Conservation (phyloP, 345 rosid species). For the Aquilaria yunnanensis region DNA sequence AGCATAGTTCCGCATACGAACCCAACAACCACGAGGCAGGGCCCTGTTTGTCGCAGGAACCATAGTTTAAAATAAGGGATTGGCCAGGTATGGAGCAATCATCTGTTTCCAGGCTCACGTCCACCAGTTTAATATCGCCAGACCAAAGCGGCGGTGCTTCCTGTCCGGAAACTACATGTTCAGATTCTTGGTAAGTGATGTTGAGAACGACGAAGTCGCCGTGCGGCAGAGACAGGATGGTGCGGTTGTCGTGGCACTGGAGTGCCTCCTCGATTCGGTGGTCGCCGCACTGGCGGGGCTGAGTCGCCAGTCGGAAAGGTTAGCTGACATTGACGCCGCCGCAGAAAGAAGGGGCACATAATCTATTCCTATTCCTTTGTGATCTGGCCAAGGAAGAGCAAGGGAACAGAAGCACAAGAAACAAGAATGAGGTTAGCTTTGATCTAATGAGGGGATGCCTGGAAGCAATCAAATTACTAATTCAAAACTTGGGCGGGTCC, state of each 20-base stretch:
- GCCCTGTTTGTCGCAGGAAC: neutral
- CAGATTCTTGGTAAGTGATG: neutral
- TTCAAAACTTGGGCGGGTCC: too few relatives aligned
- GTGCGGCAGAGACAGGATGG: neutral
- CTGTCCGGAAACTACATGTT: neutral
- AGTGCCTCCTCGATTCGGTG: too few relatives aligned
- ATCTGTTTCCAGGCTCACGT: neutral
- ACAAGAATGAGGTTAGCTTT: too few relatives aligned
- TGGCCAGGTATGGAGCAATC: constrained; percentile 4
- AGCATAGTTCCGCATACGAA: neutral
- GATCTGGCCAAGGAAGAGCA: neutral
- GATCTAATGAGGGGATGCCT: too few relatives aligned
- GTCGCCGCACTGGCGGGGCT: neutral
- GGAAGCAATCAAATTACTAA: too few relatives aligned
- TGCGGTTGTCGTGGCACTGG: neutral
- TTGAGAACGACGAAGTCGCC: neutral
- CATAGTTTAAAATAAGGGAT: neutral
- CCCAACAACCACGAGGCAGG: neutral
- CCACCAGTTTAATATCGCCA: neutral
- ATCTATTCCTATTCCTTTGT: neutral
- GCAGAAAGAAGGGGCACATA: neutral
- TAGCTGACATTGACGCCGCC: neutral
- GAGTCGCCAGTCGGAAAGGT: neutral
- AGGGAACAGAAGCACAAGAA: neutral
- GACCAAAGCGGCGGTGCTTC: too few relatives aligned